These are phyloP conservation scores for Coleophoma crateriformis DNA, from an alignment of 2,329 filamentous ascomycete species.

Conservation along the genomic window DNA sequence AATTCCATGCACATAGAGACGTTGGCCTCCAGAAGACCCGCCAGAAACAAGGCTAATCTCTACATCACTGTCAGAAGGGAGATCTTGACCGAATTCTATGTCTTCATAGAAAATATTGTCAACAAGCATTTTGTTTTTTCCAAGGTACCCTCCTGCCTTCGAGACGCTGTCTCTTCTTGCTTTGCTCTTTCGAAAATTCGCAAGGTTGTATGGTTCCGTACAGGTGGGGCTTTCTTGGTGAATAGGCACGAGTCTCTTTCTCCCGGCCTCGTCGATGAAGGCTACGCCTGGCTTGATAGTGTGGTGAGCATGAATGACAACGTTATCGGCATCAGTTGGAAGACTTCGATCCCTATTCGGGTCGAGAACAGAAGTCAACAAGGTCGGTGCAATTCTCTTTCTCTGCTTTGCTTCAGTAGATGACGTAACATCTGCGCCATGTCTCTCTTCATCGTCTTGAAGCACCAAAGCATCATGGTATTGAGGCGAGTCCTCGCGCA, in stretches of 20 bases:
- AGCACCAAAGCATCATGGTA: neutral
- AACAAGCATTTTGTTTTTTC: conserved; percentile 28
- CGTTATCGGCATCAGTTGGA: conserved; percentile 17
- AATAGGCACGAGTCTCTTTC: conserved; percentile 15
- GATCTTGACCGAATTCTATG: conserved; percentile 20
- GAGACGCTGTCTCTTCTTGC: neutral
- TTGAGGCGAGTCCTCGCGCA: conserved; percentile 16
- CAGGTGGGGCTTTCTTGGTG: neutral
- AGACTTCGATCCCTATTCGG: conserved; percentile 13
- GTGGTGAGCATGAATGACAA: conserved; percentile 6
- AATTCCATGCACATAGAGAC: conserved; percentile 34
- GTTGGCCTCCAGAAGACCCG: conserved; percentile 35
- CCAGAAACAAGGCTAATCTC: conserved; percentile 16
- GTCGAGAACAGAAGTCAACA: conserved; percentile 18
- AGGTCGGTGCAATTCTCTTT: conserved; percentile 25
- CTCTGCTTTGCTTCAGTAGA: conserved; percentile 17
- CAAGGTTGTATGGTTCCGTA: neutral
- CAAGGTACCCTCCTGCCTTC: conserved; percentile 28
- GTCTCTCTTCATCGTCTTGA: neutral
- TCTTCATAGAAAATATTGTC: conserved; percentile 35
- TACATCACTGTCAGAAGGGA: conserved; percentile 18
- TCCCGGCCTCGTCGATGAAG: conserved; percentile 14
- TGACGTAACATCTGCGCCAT: neutral
- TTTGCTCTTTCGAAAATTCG: conserved; percentile 1
- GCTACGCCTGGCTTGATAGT: conserved; percentile 10